These are phyloP conservation scores for Pseudoperonospora humuli DNA, from an alignment of 352 stramenopile genomes.

Conservation along the genomic window DNA sequence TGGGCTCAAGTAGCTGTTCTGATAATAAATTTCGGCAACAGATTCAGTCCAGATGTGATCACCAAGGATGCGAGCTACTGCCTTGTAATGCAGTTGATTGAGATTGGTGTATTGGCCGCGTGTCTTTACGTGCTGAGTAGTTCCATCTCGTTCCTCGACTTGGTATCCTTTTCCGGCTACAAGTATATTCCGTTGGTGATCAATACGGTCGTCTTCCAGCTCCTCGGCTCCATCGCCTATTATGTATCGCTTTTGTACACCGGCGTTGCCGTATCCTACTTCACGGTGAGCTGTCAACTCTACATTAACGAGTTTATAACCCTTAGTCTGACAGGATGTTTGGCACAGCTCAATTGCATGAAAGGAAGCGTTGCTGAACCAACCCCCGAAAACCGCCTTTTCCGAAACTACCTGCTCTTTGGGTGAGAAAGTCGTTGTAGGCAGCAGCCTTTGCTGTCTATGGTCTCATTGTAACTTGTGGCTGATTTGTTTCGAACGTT, in stretches of 20 bases:
- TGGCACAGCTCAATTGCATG: slow-evolving; percentile 76
- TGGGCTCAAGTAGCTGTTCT: background rate
- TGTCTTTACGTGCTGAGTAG: slow-evolving; percentile 93
- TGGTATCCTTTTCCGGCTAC: slow-evolving; percentile 97
- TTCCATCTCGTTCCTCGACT: slow-evolving; percentile 91
- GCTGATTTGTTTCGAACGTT: slow-evolving; percentile 2
- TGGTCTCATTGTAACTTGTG: background rate
- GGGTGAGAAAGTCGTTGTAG: slow-evolving; percentile 31
- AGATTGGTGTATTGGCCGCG: slow-evolving; percentile 90
- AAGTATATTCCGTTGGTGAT: slow-evolving; percentile 98
- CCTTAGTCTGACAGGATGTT: slow-evolving; percentile 2
- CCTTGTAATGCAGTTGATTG: slow-evolving; percentile 84
- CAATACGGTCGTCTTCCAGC: slow-evolving; percentile 88
- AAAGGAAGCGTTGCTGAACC: slow-evolving; percentile 77
- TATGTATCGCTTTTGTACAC: slow-evolving; percentile 92
- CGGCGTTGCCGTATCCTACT: slow-evolving; percentile 88
- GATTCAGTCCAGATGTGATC: slow-evolving; percentile 96
- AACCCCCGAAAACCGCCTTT: slow-evolving; percentile 59
- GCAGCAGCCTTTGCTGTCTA: background rate
- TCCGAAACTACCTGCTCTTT: slow-evolving; percentile 84
- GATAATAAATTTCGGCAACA: slow-evolving; percentile 18
- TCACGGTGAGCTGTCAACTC: slow-evolving; percentile 72
- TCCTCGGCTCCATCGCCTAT: slow-evolving; percentile 82
- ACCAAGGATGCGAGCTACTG: slow-evolving; percentile 89
- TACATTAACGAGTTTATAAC: background rate